phyloP scores from a whole-genome alignment of 352 stramenopile genomes.

The Globisporangium nunn region DNA sequence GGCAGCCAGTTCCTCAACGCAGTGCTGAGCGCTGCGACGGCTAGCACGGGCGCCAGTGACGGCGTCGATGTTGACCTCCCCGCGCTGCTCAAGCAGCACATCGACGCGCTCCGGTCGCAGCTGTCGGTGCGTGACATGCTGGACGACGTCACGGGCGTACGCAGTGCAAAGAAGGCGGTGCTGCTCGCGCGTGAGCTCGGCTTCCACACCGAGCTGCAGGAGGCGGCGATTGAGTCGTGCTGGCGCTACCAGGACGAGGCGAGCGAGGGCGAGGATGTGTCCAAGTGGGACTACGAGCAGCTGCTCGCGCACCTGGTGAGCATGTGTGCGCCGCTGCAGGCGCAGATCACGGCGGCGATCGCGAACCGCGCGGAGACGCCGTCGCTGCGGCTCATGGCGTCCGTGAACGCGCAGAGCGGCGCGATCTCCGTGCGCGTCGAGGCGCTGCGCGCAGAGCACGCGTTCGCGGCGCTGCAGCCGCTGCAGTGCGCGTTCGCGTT shows the following conservation, averaged over 20 bases:
- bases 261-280: conserved; percentile 18
- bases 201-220: conserved; percentile 66
- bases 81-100: conserved; percentile 65
- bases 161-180: conserved; percentile 87
- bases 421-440: conserved; percentile 50
- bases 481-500: conserved; percentile 72
- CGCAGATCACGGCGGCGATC: conserved; percentile 23
- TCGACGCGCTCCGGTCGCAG: conserved; percentile 37
- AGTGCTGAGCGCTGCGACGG: conserved; percentile 48
- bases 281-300: conserved; percentile 44
- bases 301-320: conserved; percentile 46
- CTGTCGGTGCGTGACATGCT: conserved; percentile 72
- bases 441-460: conserved; percentile 28
- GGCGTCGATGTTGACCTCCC: conserved; percentile 32
- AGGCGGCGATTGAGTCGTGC: conserved; percentile 50
- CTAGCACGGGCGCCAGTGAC: conserved; percentile 3
- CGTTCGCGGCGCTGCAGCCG: conserved; percentile 58
- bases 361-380: conserved; percentile 20
- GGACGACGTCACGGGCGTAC: conserved; percentile 90
- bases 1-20: conserved; percentile 85
- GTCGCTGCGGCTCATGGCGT: conserved; percentile 46
- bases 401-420: conserved; percentile 38
- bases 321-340: conserved; percentile 30
- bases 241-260: conserved; percentile 23
- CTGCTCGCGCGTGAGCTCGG: conserved; percentile 92